A percentile compares a stretch with the other conserved stretches of the same genome.
Conservation (phyloP, 1,284 basidiomycete genomes). For the Ustilago cynodontis region DNA sequence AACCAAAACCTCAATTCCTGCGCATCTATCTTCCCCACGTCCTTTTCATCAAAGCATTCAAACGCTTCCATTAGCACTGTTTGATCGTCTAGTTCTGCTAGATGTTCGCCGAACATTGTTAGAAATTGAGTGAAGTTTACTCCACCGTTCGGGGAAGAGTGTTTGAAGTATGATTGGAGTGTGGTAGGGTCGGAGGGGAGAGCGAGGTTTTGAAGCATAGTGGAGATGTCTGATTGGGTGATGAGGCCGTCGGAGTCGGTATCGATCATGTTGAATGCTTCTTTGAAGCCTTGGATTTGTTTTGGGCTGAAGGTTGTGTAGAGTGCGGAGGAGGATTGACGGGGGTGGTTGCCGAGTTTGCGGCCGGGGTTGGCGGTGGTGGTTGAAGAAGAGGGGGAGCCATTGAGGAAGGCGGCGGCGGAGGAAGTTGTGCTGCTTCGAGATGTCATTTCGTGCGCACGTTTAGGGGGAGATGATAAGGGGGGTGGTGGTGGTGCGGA, state of each 20-base stretch:
- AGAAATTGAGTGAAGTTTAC: conserved; percentile 68
- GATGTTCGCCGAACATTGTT: conserved; percentile 66
- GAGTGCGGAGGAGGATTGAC: conserved; percentile 59
- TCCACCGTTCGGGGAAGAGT: conserved; percentile 1
- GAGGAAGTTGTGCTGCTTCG: conserved; percentile 33
- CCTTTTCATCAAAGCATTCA: conserved; percentile 68
- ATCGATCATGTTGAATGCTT: conserved; percentile 71
- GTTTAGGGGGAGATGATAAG: neutral
- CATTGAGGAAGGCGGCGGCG: conserved; percentile 47
- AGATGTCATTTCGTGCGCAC: conserved; percentile 31
- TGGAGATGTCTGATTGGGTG: conserved; percentile 61
- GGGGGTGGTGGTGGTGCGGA: neutral
- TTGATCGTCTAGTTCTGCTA: conserved; percentile 63
- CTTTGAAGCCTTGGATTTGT: conserved; percentile 71
- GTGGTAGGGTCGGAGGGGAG: conserved; percentile 23
- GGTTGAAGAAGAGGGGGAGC: conserved; percentile 11
- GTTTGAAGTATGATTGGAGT: conserved; percentile 35
- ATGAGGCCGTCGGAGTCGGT: conserved; percentile 70
- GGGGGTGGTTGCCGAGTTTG: conserved; percentile 55
- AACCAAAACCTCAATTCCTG: conserved; percentile 63
- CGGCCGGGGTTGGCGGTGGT: neutral
- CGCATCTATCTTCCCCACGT: conserved; percentile 63
- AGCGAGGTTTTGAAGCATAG: conserved; percentile 67
- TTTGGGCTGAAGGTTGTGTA: conserved; percentile 65
- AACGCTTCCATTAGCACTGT: conserved; percentile 64